phyloP scores from a whole-genome alignment of 495 filamentous ascomycete species.

The Tuber melanosporum region DNA sequence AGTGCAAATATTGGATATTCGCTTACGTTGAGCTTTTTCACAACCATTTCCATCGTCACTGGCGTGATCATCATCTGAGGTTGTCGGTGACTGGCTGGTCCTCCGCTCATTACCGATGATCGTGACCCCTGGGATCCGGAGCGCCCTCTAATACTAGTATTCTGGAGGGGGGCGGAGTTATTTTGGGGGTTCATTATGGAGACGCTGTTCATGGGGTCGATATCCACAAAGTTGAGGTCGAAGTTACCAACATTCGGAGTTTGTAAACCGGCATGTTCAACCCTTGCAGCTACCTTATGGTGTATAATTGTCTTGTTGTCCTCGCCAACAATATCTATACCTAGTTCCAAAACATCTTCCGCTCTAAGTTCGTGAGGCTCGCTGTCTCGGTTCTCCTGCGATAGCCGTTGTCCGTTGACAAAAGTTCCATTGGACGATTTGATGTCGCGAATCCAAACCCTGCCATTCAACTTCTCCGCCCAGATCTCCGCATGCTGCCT shows the following conservation, averaged over 20 bases:
- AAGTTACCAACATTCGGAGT: constrained; percentile 43
- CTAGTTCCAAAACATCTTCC: constrained; percentile 81
- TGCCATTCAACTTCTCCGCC: constrained; percentile 73
- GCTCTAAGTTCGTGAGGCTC: constrained; percentile 87
- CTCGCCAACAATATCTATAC: constrained; percentile 96
- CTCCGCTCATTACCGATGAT: constrained; percentile 47
- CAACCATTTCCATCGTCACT: constrained; percentile 87
- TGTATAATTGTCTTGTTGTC: constrained; percentile 97
- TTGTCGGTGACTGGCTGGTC: constrained; percentile 53
- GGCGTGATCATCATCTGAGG: constrained; percentile 75
- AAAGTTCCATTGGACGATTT: constrained; percentile 99
- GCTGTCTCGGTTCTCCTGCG: constrained; percentile 86
- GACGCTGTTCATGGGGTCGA: constrained; percentile 64
- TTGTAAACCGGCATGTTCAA: constrained; percentile 85
- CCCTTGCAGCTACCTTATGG: constrained; percentile 92
- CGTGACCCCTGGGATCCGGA: constrained; percentile 63
- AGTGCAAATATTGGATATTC: constrained; percentile 18
- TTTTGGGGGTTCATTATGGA: constrained; percentile 59
- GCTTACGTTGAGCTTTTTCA: constrained; percentile 86
- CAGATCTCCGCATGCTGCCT: constrained; percentile 94
- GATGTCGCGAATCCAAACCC: constrained; percentile 92
- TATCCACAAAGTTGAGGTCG: constrained; percentile 79
- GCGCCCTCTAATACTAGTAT: constrained; percentile 58
- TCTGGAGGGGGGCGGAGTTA: constrained; percentile 50
- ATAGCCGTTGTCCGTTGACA: constrained; percentile 85